phyloP scores from a whole-genome alignment of 495 filamentous ascomycete species.

The Rhypophila decipiens region DNA sequence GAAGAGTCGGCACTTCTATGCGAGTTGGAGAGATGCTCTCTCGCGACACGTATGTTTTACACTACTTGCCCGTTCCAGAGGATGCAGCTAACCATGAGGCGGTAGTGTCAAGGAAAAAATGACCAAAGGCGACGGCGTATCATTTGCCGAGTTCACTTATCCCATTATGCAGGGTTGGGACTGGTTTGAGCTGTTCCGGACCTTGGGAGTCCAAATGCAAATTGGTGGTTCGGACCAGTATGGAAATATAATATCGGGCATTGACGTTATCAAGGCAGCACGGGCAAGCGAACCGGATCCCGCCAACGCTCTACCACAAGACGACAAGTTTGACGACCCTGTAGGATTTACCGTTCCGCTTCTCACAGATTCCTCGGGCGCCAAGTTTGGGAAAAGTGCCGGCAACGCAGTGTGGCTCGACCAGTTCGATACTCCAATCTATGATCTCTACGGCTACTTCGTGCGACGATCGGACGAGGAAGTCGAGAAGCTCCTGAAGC shows the following conservation, averaged over 20 bases:
- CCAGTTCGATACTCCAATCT: slow-evolving; percentile 66
- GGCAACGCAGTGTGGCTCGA: slow-evolving; percentile 96
- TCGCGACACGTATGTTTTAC: slow-evolving; percentile 72
- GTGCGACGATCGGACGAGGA: slow-evolving; percentile 74
- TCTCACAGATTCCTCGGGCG: slow-evolving; percentile 74
- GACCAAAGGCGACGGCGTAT: slow-evolving; percentile 79
- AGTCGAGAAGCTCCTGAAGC: slow-evolving; percentile 71
- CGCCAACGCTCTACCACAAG: slow-evolving; percentile 7
- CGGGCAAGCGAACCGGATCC: slow-evolving; percentile 48
- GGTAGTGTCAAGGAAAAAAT: slow-evolving; percentile 75
- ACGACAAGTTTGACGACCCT: slow-evolving; percentile 44
- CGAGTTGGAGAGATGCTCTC: slow-evolving; percentile 80
- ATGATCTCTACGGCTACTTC: slow-evolving; percentile 86
- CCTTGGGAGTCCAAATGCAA: slow-evolving; percentile 63
- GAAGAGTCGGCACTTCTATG: slow-evolving; percentile 61
- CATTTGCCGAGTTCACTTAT: slow-evolving; percentile 88
- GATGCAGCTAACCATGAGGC: neutral
- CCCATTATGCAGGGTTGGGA: slow-evolving; percentile 96
- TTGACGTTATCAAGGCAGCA: slow-evolving; percentile 72
- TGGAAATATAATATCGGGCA: slow-evolving; percentile 90
- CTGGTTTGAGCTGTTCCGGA: slow-evolving; percentile 74
- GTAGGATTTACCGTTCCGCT: slow-evolving; percentile 87
- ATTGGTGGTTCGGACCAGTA: slow-evolving; percentile 95
- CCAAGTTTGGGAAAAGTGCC: slow-evolving; percentile 92
- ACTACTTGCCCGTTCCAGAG: no score